These are phyloP conservation scores for Phellinidium pouzarii DNA, from an alignment of 1,284 basidiomycete species.

Conservation along the genomic window DNA sequence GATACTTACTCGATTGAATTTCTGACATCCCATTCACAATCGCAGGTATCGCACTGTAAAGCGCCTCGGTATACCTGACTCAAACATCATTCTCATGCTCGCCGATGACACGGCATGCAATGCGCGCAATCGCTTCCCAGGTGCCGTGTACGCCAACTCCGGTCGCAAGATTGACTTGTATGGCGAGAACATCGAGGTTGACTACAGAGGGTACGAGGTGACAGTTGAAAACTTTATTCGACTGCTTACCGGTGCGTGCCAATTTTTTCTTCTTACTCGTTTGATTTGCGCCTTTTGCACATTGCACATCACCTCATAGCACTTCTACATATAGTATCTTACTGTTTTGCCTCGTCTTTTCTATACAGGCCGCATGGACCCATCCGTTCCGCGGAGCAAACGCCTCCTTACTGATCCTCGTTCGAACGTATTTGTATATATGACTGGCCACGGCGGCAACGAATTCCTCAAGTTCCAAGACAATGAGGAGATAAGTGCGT, in stretches of 20 bases:
- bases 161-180: slow-evolving; percentile 84
- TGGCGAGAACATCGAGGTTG: slow-evolving; percentile 95
- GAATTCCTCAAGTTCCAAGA: slow-evolving; percentile 99
- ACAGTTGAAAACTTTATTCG: slow-evolving; percentile 95
- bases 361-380: slow-evolving; percentile 58
- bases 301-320: neutral
- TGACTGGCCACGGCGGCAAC: slow-evolving; percentile 97
- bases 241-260: slow-evolving; percentile 71
- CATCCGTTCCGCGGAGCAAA: slow-evolving; percentile 82
- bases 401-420: slow-evolving; percentile 84
- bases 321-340: neutral
- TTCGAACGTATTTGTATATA: slow-evolving; percentile 96
- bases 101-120: slow-evolving; percentile 97
- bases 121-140: slow-evolving; percentile 86
- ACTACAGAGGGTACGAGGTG: slow-evolving; percentile 97
- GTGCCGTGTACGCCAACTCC: slow-evolving; percentile 82
- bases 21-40: neutral
- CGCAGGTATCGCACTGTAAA: slow-evolving; percentile 97
- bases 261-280: neutral
- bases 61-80: slow-evolving; percentile 94
- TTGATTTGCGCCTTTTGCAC: too few relatives aligned
- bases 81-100: slow-evolving; percentile 98
- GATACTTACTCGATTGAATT: too few relatives aligned
- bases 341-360: neutral
- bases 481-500: slow-evolving; percentile 94